Evolutionary conservation across 2,329 filamentous ascomycete genomes (phyloP).

Genomic region (Chaetothyriales sp.): DNA sequence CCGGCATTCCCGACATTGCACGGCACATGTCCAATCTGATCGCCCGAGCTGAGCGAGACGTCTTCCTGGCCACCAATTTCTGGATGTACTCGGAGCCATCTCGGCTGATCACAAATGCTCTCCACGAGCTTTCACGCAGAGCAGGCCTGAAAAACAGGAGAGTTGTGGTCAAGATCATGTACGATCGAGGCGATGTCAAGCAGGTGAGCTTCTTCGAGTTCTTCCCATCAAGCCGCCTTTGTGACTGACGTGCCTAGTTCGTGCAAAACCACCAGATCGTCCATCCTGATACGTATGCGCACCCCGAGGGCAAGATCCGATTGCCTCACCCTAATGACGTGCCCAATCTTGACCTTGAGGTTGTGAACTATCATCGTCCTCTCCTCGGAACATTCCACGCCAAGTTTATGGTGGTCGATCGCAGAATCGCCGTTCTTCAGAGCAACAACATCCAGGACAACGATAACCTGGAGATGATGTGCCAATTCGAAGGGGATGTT

Average conservation of each 20-base stretch:
- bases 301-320: conserved; percentile 35
- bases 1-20: conserved; percentile 53
- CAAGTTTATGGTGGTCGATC: conserved; percentile 65
- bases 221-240: background rate
- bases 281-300: conserved; percentile 41
- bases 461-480: conserved; percentile 69
- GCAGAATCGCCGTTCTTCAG: conserved; percentile 53
- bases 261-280: conserved; percentile 51
- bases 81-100: conserved; percentile 58
- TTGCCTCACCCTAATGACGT: conserved; percentile 51
- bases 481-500: conserved; percentile 58
- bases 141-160: conserved; percentile 42
- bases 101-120: conserved; percentile 49
- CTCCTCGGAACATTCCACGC: conserved; percentile 60
- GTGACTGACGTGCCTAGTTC: background rate
- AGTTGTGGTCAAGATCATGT: conserved; percentile 58
- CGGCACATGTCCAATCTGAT: conserved; percentile 66
- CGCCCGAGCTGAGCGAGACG: conserved; percentile 53
- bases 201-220: conserved; percentile 30
- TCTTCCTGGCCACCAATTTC: conserved; percentile 60
- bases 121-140: conserved; percentile 53
- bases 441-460: conserved; percentile 71
- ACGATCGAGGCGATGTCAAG: conserved; percentile 52
- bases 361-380: conserved; percentile 57
- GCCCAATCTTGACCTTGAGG: conserved; percentile 55